Evolutionary conservation across 2,329 filamentous ascomycete genomes (phyloP).

Genomic region (Cadophora sp.): DNA sequence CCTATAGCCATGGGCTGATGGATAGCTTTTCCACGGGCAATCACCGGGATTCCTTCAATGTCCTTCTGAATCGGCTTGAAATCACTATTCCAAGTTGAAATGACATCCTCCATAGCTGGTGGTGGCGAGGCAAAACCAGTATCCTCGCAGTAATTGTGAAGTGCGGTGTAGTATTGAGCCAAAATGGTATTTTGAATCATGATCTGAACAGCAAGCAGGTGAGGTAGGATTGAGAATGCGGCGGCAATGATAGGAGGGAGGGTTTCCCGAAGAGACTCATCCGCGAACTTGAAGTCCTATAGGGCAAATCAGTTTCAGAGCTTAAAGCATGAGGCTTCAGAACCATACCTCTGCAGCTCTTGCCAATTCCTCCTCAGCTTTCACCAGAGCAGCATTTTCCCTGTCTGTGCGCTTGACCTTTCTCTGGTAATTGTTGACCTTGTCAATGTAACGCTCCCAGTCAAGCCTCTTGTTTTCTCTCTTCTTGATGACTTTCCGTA

Average conservation of each 20-base stretch:
- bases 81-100: conserved; percentile 67
- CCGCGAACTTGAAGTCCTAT: conserved; percentile 75
- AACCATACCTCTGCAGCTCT: conserved; percentile 65
- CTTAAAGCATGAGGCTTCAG: conserved; percentile 22
- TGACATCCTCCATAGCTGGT: conserved; percentile 74
- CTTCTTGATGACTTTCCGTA: conserved; percentile 86
- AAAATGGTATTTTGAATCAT: conserved; percentile 80
- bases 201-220: conserved; percentile 72
- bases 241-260: conserved; percentile 76
- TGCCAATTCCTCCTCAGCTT: conserved; percentile 73
- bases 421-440: conserved; percentile 71
- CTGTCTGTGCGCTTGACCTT: conserved; percentile 75
- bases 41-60: conserved; percentile 67
- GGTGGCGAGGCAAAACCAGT: conserved; percentile 74
- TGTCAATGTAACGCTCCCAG: conserved; percentile 78
- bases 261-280: conserved; percentile 73
- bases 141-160: conserved; percentile 76
- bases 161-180: conserved; percentile 77
- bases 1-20: conserved; percentile 55
- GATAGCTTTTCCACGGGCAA: conserved; percentile 72
- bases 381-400: conserved; percentile 74
- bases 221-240: conserved; percentile 76
- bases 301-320: conserved; percentile 24
- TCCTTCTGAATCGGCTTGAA: conserved; percentile 70
- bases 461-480: conserved; percentile 83